phyloP scores from a whole-genome alignment of 495 filamentous ascomycete genomes.

The Immersiella caudata region DNA sequence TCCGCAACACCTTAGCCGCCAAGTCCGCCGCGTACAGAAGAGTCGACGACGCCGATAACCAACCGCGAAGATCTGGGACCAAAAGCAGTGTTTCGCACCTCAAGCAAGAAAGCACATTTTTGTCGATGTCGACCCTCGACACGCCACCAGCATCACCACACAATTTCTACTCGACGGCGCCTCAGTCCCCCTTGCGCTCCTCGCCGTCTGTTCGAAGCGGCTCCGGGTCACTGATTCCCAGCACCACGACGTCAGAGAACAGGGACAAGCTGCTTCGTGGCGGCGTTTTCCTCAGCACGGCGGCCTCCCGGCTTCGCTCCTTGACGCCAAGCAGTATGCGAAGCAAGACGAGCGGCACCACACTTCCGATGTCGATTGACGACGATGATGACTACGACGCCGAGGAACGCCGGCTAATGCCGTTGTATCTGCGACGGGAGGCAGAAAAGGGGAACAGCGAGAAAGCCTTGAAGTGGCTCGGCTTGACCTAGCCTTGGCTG shows the following conservation, averaged over 20 bases:
- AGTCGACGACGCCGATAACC: constrained; percentile 41
- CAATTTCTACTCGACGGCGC: background rate
- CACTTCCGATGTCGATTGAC: constrained; percentile 10
- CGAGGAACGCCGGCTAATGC: constrained; percentile 32
- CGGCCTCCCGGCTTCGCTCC: background rate
- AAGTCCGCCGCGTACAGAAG: constrained; percentile 15
- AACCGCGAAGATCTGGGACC: background rate
- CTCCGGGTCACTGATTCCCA: background rate
- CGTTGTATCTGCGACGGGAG: constrained; percentile 23
- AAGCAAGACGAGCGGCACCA: background rate
- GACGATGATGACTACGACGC: constrained; percentile 19
- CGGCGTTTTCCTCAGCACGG: background rate
- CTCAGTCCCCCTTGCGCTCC: background rate
- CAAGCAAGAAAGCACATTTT: background rate
- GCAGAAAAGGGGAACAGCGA: constrained; percentile 16
- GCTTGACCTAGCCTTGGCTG: constrained; percentile 14
- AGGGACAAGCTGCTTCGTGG: background rate
- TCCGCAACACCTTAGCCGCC: constrained; percentile 45
- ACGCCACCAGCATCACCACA: constrained; percentile 14
- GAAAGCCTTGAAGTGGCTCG: constrained; percentile 34
- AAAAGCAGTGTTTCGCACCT: background rate
- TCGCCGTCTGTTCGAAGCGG: background rate
- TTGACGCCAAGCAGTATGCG: background rate
- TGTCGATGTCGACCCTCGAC: constrained; percentile 1
- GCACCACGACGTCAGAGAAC: background rate